Evolutionary conservation across 2,329 filamentous ascomycete genomes (phyloP), one percentile per base, ranked within the genome.

Genomic region (Gaeumannomyces sp.): DNA sequence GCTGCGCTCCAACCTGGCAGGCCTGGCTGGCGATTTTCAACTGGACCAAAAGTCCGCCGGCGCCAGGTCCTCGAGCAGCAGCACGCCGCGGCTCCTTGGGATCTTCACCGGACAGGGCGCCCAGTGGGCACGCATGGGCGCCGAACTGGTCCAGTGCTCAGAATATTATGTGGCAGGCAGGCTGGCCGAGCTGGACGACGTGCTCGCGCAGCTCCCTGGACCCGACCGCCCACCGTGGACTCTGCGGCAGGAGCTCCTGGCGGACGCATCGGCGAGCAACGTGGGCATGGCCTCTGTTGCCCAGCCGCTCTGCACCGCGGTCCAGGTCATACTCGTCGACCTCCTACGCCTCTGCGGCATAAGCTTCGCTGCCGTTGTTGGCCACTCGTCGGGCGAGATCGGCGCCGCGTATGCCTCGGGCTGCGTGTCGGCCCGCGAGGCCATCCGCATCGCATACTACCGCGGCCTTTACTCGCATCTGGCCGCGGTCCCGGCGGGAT

Each of bases 31-130:
- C 29, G 29, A 29, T 29, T 28, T 31, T 22, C 25, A 35, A 35
- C 31, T 29, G 29, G 29, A 29, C 29, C 29, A 29, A 29, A 29
- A 29, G 29, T 29, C 29, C 29, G 29, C 29, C 29, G 29, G 29
- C 29, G 29, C n/a, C n/a, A n/a, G n/a, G n/a, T n/a, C n/a, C n/a
- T n/a, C 29, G 29, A 25, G 14, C 59, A 62, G 45, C 63, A 31
- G 76, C 29, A 76, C 74, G 33, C 33, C 8, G 29, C 66, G 13
- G 19, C 14, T 14, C 16, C n/a, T 69, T 10, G 65, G 65, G 57
- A 68, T 72, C 45, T 73, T 74, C 66, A 74, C 71, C 2, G 74
- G 74, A 5, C 74, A 75, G 62, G 74, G 73, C 0, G 71, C 74
- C 0, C 73, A 76, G 56, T 76, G 70, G 64, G 25, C 69, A 0